Evolutionary conservation across 164 flowering plant species (phyloP), one percentile per base, ranked within the genome.

Genomic region (Vitis vinifera): DNA sequence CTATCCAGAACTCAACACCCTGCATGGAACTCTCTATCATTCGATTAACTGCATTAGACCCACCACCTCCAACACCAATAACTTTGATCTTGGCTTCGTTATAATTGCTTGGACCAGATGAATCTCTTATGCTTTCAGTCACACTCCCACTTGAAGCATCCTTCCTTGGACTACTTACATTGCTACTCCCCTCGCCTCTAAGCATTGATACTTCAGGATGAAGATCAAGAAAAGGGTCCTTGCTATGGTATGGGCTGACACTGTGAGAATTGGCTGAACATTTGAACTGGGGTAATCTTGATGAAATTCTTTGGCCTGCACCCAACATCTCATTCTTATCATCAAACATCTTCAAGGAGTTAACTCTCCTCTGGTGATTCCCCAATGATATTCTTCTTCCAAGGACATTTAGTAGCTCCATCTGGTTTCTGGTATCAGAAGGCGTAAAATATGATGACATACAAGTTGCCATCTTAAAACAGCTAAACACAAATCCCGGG

Each of bases 1-100:
- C 97, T 69, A 95, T 91, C 97, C 97, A 95, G 69, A 95, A 95
- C 85, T 95, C 98, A 47, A 95, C 99, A 70, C 97, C 99, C 71
- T 87, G 85, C 99, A 95, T 88, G 15, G 89, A 77, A 76, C 98
- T 91, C 80, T 92, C 97, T 57, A 95, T 95, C 99, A 95, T 92
- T 48, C 99, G 87, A 75, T 95, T 95, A 48, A 95, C 98, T 29
- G 98, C 98, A 86, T 95, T 92, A 48, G 99, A 95, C 23, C 99
- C 99, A 67, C 99, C 99, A 67, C 99, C 99, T 27, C 99, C 99
- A 74, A 95, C 92, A 57, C 99, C 99, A 81, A 95, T 82, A 64
- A 95, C 99, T 81, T 95, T 95, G 71, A 95, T 95, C 84, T 82
- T 95, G 10, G 99, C 98, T 66, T 83, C 96, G 76, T 78, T 88